Evolutionary conservation across 169 alveolate genomes (phyloP).

Genomic region (Plasmodium falciparum): DNA sequence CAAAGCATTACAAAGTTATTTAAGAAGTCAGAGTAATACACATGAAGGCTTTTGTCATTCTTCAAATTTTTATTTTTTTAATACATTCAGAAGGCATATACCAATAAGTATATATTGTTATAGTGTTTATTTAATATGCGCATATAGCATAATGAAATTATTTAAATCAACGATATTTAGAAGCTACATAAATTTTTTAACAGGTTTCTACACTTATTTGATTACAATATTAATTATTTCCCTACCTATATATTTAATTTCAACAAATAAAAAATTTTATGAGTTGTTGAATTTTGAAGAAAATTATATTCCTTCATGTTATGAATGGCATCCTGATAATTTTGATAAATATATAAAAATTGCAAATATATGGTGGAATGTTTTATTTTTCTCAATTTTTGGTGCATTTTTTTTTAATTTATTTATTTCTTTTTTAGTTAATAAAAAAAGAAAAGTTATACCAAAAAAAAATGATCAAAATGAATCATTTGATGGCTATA

Average conservation of each 20-base stretch:
- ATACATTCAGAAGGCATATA: constrained; percentile 42
- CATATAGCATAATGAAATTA: constrained; percentile 52
- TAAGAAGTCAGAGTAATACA: constrained; percentile 71
- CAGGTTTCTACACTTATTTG: constrained; percentile 34
- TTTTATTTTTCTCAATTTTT: constrained; percentile 37
- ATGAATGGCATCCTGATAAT: constrained; percentile 75
- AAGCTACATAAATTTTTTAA: constrained; percentile 42
- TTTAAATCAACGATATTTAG: constrained; percentile 33
- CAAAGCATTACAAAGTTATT: constrained; percentile 51
- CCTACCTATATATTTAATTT: constrained; percentile 65
- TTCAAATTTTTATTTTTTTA: constrained; percentile 58
- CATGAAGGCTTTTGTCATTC: constrained; percentile 75
- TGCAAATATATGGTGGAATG: constrained; percentile 34
- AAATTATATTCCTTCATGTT: constrained; percentile 31
- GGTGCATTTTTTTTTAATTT: constrained; percentile 55
- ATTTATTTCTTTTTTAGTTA: constrained; percentile 39
- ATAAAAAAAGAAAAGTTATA: constrained; percentile 13
- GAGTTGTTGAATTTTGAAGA: constrained; percentile 23
- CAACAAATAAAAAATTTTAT: constrained; percentile 60
- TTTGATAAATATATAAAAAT: constrained; percentile 29
- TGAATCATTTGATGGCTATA: constrained; percentile 3
- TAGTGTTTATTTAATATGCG: constrained; percentile 67
- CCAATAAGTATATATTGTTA: constrained; percentile 69
- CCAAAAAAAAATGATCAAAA: background rate
- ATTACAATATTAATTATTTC: constrained; percentile 56